phyloP scores from a whole-genome alignment of 345 rosid genomes.

The Citrus trifoliata region DNA sequence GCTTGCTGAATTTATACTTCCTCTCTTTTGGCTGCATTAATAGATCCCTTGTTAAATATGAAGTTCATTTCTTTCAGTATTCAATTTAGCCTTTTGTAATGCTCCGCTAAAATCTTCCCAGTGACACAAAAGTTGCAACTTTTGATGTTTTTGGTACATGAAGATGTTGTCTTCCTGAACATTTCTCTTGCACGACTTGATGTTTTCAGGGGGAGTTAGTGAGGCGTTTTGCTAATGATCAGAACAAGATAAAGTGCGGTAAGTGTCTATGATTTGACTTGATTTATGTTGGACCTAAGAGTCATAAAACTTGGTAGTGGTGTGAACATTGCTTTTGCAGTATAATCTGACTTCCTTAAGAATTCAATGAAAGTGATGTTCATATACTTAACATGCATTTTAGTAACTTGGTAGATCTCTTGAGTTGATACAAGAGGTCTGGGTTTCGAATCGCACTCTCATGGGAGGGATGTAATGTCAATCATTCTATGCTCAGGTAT shows the following conservation, averaged over 20 bases:
- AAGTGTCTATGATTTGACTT: constrained; percentile 29
- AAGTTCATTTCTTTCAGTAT: no score
- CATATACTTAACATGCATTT: no score
- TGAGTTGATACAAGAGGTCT: no score
- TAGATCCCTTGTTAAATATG: neutral
- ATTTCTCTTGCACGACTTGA: constrained; percentile 7
- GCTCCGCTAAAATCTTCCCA: neutral
- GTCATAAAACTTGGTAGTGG: neutral
- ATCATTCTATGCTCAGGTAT: no score
- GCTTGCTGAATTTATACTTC: neutral
- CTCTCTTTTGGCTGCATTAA: neutral
- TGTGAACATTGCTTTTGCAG: neutral
- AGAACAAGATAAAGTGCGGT: constrained; percentile 92
- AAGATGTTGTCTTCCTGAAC: constrained; percentile 14
- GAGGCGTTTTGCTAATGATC: constrained; percentile 85
- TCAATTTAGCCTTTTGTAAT: neutral
- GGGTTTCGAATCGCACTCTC: no score
- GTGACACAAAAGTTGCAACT: neutral
- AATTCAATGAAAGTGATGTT: neutral
- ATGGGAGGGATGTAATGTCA: no score
- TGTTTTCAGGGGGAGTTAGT: constrained; percentile 80
- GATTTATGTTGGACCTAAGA: constrained; percentile 1
- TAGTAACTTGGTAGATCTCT: no score
- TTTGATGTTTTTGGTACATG: neutral
- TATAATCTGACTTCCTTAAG: neutral